Evolutionary conservation across 2,329 filamentous ascomycete species (phyloP).

Genomic region (Chrysoporthe cubensis): DNA sequence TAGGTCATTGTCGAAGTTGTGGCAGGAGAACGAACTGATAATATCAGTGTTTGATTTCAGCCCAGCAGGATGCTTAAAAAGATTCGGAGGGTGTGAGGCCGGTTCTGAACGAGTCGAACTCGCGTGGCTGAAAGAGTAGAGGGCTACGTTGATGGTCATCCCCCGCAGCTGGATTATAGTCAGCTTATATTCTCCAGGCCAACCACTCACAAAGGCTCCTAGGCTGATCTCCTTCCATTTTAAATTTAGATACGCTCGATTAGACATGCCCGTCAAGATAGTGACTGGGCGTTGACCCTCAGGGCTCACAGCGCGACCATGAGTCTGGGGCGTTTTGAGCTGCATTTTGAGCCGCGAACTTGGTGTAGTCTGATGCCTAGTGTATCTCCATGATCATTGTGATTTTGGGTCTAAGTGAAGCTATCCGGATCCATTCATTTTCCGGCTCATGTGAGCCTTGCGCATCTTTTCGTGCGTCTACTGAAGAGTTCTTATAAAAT

Average conservation of each 20-base stretch:
- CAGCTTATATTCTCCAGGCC: too few relatives aligned
- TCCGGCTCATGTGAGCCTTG: not conserved
- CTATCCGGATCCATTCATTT: not conserved
- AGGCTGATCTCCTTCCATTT: too few relatives aligned
- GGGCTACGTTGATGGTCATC: too few relatives aligned
- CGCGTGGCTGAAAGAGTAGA: too few relatives aligned
- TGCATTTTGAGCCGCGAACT: not conserved
- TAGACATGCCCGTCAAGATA: not conserved
- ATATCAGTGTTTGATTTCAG: not conserved
- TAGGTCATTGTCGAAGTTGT: conserved; percentile 15
- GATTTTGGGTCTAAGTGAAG: not conserved
- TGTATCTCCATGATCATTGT: not conserved
- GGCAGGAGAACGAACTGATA: not conserved
- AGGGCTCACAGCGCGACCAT: too few relatives aligned
- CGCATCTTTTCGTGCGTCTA: not conserved
- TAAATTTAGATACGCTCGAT: too few relatives aligned
- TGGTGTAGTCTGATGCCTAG: not conserved
- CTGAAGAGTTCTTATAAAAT: not conserved
- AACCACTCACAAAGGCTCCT: too few relatives aligned
- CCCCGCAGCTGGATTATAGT: too few relatives aligned
- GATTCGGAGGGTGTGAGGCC: too few relatives aligned
- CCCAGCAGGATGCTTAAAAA: not conserved
- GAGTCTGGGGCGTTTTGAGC: not conserved
- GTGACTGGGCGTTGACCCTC: too few relatives aligned
- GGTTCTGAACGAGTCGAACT: too few relatives aligned